Evolutionary conservation across 305 asterid genomes (phyloP), one percentile per base, ranked within the genome.

Genomic region (Fraxinus latifolia): DNA sequence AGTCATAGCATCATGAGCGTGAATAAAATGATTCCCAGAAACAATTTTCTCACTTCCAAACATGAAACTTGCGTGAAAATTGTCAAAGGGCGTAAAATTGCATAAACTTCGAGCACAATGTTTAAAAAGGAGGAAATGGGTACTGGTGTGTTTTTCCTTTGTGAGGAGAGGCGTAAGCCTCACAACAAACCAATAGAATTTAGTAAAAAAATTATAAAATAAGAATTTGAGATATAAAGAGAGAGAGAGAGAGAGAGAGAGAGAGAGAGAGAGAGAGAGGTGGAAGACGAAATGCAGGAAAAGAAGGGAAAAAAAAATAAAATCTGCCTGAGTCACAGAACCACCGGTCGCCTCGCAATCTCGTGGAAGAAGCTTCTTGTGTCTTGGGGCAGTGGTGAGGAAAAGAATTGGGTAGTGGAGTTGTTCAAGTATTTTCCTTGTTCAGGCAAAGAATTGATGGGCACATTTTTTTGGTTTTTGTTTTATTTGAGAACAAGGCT

Each of bases 1-100:
- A 50, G 44, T 39, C 17, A 85, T 31, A 71, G 72, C 65, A 78
- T 33, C 32, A 65, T 19, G 55, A 39, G 44, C 27, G 9, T 34
- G 44, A 6, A 29, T n/a, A 33, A 34, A 31, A 31, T 32, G 27
- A 74, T 12, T 5, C 12, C 33, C 78, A 39, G 2, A 74, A 74
- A 47, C 27, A 81, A 47, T 1, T 21, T 60, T 60, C 71, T 60
- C 71, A 60, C 71, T 60, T 44, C 36, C 50, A 87, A 77, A 62
- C 7, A 77, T 37, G 47, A 76, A 14, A 73, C 65, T 44, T 47
- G 21, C 3, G 0, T 60, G 71, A 60, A 21, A 60, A 7, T 23
- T 5, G 6, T 60, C n/a, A 0, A 58, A 21, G 25, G 23, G 70
- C 11, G 32, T 60, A 60, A 60, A 60, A 60, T 21, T 1, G 15